These are phyloP conservation scores for Pleurotus djamor DNA, from an alignment of 768 basidiomycete genomes.

Conservation along the genomic window DNA sequence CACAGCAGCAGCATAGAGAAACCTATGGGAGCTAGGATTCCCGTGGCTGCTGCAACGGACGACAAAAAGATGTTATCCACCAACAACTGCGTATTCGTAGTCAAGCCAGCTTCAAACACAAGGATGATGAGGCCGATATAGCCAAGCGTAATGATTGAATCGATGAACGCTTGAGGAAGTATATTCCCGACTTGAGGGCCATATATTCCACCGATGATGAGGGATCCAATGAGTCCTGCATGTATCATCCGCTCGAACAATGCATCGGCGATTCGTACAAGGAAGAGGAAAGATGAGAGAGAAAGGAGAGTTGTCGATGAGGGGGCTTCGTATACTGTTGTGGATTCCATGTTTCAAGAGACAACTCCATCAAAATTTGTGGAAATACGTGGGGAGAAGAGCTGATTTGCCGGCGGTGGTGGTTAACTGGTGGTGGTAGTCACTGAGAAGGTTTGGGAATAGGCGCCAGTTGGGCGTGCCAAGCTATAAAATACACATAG, in stretches of 20 bases:
- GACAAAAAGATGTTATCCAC: constrained; percentile 47
- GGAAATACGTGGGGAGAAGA: background rate
- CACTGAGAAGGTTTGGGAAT: too few relatives aligned
- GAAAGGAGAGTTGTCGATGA: constrained; percentile 37
- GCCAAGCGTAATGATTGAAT: constrained; percentile 41
- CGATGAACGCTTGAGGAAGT: constrained; percentile 34
- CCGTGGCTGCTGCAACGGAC: constrained; percentile 44
- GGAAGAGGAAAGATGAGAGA: constrained; percentile 50
- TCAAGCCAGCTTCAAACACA: constrained; percentile 60
- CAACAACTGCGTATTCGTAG: constrained; percentile 43
- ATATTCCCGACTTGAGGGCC: constrained; percentile 49
- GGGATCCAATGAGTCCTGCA: constrained; percentile 48
- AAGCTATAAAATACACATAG: too few relatives aligned
- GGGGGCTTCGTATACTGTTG: constrained; percentile 23
- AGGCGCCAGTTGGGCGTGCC: too few relatives aligned
- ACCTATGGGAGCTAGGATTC: constrained; percentile 49
- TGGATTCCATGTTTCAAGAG: background rate
- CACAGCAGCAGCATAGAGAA: constrained; percentile 43
- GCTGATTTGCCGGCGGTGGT: too few relatives aligned
- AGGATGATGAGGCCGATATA: constrained; percentile 46
- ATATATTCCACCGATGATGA: constrained; percentile 53
- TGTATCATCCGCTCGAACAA: constrained; percentile 37
- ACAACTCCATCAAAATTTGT: constrained; percentile 1
- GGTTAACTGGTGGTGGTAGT: too few relatives aligned
- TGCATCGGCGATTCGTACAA: constrained; percentile 45